Evolutionary conservation across 1,139 yeast genomes (phyloP), one percentile per base, ranked within the genome.

Genomic region (Saccharomyces hybrid): DNA sequence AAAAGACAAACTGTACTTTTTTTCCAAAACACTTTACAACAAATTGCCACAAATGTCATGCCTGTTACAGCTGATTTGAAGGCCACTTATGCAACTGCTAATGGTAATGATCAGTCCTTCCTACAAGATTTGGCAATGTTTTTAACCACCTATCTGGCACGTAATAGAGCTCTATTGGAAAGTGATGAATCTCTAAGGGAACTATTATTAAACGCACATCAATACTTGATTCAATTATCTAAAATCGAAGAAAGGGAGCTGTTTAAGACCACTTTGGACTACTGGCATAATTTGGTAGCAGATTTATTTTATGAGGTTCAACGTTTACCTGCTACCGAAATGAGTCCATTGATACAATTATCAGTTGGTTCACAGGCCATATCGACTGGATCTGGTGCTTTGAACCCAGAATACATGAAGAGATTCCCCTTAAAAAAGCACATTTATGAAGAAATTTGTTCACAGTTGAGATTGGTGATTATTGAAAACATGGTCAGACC

Each of bases 401-500:
- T 91, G 50, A 88, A 88, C 65, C 97, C 97, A 2, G 85, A 84
- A 50, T 66, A 86, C 34, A 77, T 91, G 63, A 83, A 84, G 28
- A 82, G 83, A 66, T 83, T 81, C 70, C 91, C 95, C 7, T 78
- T 91, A 58, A 84, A 98, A 72, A 90, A 87, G 71, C 96, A 93
- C 72, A 81, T 81, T 56, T 93, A 93, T 69, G 77, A 83, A 16
- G 80, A 80, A 42, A 78, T 93, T 42, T 79, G 95, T 63, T 84
- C 96, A 3, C 85, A 83, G 67, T 78, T 95, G 63, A 83, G 99
- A 73, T 77, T 87, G 60, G 96, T 95, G 19, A 86, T 93, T 69
- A 93, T 93, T 65, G 98, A 91, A 72, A 88, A 88, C 67, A 95
- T 93, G 99, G 99, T 89, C 1, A 84, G 96, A 70, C 99, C 99